Evolutionary conservation across 495 filamentous ascomycete species (phyloP).

Genomic region (Tetracladium setigerum): DNA sequence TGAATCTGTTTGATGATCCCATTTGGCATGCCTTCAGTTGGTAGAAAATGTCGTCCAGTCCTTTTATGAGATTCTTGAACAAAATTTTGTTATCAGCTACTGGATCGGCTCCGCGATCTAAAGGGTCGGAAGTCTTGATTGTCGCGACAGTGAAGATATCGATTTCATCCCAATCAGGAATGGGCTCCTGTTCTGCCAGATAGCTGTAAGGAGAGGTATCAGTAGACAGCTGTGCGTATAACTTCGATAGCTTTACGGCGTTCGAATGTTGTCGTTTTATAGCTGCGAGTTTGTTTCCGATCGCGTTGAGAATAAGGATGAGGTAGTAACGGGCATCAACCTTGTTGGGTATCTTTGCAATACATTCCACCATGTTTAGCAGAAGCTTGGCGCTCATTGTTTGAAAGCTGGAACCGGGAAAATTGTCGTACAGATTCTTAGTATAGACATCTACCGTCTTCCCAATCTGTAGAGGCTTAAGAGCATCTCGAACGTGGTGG

Average conservation of each 20-base stretch:
- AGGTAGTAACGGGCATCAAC: slow-evolving; percentile 89
- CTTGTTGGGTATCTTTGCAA: slow-evolving; percentile 85
- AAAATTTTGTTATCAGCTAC: slow-evolving; percentile 98
- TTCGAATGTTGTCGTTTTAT: slow-evolving; percentile 97
- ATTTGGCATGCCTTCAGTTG: slow-evolving; percentile 84
- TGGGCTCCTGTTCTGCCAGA: slow-evolving; percentile 68
- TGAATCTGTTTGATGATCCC: slow-evolving; percentile 81
- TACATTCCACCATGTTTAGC: slow-evolving; percentile 95
- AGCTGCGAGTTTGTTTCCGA: slow-evolving; percentile 93
- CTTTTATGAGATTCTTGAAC: slow-evolving; percentile 97
- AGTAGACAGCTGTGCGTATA: slow-evolving; percentile 50
- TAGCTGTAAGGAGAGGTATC: slow-evolving; percentile 71
- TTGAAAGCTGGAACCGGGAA: slow-evolving; percentile 97
- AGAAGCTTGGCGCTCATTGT: slow-evolving; percentile 98
- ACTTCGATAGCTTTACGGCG: slow-evolving; percentile 81
- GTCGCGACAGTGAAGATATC: slow-evolving; percentile 96
- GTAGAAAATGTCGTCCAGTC: slow-evolving; percentile 93
- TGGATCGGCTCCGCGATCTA: slow-evolving; percentile 84
- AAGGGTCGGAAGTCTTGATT: slow-evolving; percentile 89
- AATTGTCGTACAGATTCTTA: slow-evolving; percentile 89
- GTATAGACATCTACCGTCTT: slow-evolving; percentile 96
- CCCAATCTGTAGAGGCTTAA: slow-evolving; percentile 81
- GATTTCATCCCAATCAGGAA: slow-evolving; percentile 93
- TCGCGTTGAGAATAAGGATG: slow-evolving; percentile 95
- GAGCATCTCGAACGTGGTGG: slow-evolving; percentile 85